phyloP scores from a whole-genome alignment of 2,329 filamentous ascomycete species.

The Ceratocystis eucalypticola region DNA sequence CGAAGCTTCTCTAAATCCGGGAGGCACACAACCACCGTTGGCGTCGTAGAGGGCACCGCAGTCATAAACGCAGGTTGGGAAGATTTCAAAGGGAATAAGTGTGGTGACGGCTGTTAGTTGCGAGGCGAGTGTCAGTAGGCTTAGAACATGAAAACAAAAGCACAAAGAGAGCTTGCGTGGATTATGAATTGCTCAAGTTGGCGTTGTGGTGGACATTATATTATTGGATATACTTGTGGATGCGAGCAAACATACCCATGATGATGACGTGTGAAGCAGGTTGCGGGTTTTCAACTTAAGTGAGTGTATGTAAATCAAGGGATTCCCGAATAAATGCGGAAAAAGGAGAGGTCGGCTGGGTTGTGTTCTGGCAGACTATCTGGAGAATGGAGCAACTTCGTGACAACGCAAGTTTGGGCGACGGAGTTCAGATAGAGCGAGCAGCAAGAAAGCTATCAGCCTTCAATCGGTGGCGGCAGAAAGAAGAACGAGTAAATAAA shows the following conservation, averaged over 20 bases:
- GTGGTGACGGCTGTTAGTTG: slow-evolving; percentile 30
- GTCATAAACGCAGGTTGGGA: slow-evolving; percentile 47
- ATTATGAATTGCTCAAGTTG: neutral
- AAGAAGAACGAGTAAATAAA: neutral
- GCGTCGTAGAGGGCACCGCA: slow-evolving; percentile 55
- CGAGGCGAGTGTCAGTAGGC: neutral
- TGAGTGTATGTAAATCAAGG: neutral
- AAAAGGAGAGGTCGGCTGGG: neutral
- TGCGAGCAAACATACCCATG: slow-evolving; percentile 11
- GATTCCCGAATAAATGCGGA: neutral
- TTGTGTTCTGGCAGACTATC: neutral
- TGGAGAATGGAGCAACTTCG: neutral
- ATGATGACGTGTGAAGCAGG: neutral
- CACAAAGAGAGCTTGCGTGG: neutral
- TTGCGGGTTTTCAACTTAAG: neutral
- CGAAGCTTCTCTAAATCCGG: slow-evolving; percentile 25
- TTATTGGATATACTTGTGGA: neutral
- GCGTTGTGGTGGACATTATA: neutral
- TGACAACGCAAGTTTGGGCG: neutral
- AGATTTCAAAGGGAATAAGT: slow-evolving; percentile 41
- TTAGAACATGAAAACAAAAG: neutral
- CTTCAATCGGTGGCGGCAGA: neutral
- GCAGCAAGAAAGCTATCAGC: neutral
- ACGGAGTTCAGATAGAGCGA: neutral
- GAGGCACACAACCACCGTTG: slow-evolving; percentile 56